Percentiles rank a stretch among this genome's conserved stretches.
Evolutionary conservation across 1,284 basidiomycete genomes (phyloP).

Genomic region (Ustilago vetiveriae): DNA sequence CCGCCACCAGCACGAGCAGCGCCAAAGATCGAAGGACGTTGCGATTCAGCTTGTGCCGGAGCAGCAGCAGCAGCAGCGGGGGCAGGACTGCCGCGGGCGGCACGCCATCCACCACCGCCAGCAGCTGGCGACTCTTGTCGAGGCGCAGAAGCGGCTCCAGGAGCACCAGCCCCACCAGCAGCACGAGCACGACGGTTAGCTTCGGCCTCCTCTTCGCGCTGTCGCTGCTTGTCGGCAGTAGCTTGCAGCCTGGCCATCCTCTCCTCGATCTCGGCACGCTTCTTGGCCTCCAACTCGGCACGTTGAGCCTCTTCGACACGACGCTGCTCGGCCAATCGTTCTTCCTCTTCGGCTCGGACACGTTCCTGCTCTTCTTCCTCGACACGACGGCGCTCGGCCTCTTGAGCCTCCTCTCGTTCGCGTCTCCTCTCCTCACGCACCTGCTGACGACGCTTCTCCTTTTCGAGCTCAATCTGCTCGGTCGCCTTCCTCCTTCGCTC

Average conservation of each 20-base stretch:
- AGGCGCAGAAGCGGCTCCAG: constrained; percentile 8
- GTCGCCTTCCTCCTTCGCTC: constrained; percentile 74
- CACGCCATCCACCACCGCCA: constrained; percentile 19
- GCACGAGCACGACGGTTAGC: constrained; percentile 21
- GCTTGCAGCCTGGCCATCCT: constrained; percentile 59
- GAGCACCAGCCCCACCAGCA: constrained; percentile 9
- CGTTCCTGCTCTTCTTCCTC: constrained; percentile 53
- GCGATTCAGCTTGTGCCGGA: constrained; percentile 21
- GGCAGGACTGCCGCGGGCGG: constrained; percentile 10
- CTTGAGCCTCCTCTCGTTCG: constrained; percentile 53
- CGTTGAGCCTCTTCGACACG: constrained; percentile 58
- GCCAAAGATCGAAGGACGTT: constrained; percentile 39
- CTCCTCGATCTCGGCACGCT: constrained; percentile 65
- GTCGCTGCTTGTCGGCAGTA: constrained; percentile 56
- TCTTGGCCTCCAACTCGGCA: constrained; percentile 62
- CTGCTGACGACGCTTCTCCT: constrained; percentile 74
- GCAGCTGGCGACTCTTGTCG: constrained; percentile 23
- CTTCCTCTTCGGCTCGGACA: constrained; percentile 44
- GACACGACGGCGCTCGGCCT: constrained; percentile 53
- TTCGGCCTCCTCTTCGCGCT: constrained; percentile 57
- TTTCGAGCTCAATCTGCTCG: constrained; percentile 85
- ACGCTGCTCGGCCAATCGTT: constrained; percentile 54
- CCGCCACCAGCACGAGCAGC: constrained; percentile 26
- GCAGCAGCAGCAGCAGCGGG: constrained; percentile 18
- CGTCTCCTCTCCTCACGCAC: constrained; percentile 42